Percentiles rank a stretch among this genome's conserved stretches.
Conservation (phyloP, 2,329 filamentous ascomycete genomes). For the Venturia pyrina region DNA sequence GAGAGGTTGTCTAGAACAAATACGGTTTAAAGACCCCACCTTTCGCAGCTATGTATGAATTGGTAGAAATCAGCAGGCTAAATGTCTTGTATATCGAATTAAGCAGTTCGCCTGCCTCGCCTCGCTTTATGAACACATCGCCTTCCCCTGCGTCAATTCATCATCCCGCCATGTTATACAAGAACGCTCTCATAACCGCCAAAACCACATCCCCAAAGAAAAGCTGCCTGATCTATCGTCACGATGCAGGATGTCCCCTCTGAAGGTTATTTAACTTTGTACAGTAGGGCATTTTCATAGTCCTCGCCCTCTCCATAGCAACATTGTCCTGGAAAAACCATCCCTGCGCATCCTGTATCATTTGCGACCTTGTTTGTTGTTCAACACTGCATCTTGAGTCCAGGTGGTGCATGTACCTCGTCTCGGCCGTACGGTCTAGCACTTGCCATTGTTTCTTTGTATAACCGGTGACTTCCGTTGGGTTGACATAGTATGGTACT, state of each 20-base stretch:
- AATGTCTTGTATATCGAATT: background rate
- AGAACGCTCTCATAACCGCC: background rate
- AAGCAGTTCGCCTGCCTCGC: background rate
- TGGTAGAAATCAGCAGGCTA: background rate
- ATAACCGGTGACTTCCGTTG: constrained; percentile 62
- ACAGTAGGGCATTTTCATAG: constrained; percentile 51
- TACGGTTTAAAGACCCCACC: too few relatives aligned
- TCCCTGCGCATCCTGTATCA: constrained; percentile 70
- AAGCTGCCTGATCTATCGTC: background rate
- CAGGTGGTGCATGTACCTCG: constrained; percentile 57
- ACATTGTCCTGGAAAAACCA: constrained; percentile 78
- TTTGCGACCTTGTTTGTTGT: constrained; percentile 50
- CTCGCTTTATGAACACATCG: background rate
- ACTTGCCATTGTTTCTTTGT: constrained; percentile 58
- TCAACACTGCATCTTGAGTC: constrained; percentile 67
- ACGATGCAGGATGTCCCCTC: background rate
- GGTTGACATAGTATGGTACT: constrained; percentile 79
- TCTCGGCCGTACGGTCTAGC: constrained; percentile 70
- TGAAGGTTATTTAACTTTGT: constrained; percentile 35
- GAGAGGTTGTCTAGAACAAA: too few relatives aligned
- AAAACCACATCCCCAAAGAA: background rate
- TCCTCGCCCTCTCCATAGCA: constrained; percentile 63
- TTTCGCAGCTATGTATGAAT: too few relatives aligned
- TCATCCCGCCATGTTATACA: background rate
- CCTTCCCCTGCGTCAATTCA: background rate